Evolutionary conservation across 2,329 filamentous ascomycete genomes (phyloP).

Genomic region (Hypomyces rosellus): DNA sequence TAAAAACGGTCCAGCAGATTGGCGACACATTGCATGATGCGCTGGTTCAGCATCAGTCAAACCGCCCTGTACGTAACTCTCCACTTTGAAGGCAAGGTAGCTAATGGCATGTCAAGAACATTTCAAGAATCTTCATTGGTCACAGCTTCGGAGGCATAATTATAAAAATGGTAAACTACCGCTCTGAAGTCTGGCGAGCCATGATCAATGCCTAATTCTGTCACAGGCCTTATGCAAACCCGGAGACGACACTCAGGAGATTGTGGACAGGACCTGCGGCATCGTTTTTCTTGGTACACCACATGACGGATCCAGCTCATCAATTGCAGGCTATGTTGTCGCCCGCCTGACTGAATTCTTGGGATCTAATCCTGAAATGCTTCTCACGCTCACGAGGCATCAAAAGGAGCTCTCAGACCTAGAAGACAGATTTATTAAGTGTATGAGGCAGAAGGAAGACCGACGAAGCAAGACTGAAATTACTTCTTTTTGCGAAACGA

Average conservation of each 20-base stretch:
- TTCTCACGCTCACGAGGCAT: slow-evolving; percentile 8
- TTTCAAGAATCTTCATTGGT: slow-evolving; percentile 17
- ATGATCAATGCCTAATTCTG: background rate
- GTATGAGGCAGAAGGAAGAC: background rate
- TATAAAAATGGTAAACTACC: slow-evolving; percentile 12
- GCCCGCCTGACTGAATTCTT: slow-evolving; percentile 10
- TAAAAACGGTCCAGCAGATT: slow-evolving; percentile 15
- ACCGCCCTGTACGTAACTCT: background rate
- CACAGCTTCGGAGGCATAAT: slow-evolving; percentile 18
- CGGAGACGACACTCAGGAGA: background rate
- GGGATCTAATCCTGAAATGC: slow-evolving; percentile 10
- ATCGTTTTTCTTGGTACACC: slow-evolving; percentile 17
- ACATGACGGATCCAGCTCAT: slow-evolving; percentile 10
- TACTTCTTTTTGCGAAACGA: slow-evolving; percentile 15
- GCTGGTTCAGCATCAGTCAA: slow-evolving; percentile 1
- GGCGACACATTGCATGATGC: slow-evolving; percentile 9
- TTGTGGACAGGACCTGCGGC: slow-evolving; percentile 11
- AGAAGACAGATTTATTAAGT: background rate
- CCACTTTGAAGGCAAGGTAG: background rate
- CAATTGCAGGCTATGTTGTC: slow-evolving; percentile 1
- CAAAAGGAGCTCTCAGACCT: slow-evolving; percentile 6
- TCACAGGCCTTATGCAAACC: slow-evolving; percentile 1
- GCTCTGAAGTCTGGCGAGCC: no score
- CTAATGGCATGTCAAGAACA: background rate
- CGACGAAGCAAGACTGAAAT: slow-evolving; percentile 4